phyloP scores from a whole-genome alignment of 805 yeast genomes.

The Maudiozyma serrabonitensis region DNA sequence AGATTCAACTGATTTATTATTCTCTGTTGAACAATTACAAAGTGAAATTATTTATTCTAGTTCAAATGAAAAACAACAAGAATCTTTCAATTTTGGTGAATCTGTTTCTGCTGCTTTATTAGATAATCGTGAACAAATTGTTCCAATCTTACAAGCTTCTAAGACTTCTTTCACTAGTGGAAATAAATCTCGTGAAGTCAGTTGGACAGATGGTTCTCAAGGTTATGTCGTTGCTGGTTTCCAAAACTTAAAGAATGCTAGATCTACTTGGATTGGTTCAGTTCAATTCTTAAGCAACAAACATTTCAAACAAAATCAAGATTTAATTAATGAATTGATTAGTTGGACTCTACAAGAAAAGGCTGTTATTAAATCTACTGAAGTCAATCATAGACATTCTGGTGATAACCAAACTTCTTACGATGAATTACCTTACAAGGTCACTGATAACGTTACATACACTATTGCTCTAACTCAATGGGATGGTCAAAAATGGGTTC shows the following conservation, averaged over 20 bases:
- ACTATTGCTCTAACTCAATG: conserved; percentile 40
- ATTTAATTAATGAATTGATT: conserved; percentile 37
- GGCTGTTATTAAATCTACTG: conserved; percentile 49
- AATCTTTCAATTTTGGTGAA: conserved; percentile 24
- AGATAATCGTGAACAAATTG: conserved; percentile 54
- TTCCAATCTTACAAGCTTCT: conserved; percentile 64
- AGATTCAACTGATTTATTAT: conserved; percentile 7
- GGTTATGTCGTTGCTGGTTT: conserved; percentile 66
- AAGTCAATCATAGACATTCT: conserved; percentile 44
- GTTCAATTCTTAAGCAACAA: conserved; percentile 39
- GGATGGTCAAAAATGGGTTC: conserved; percentile 53
- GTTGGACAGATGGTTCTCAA: conserved; percentile 79
- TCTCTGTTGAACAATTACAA: conserved; percentile 9
- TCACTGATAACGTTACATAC: conserved; percentile 61
- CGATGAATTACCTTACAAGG: conserved; percentile 47
- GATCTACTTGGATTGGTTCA: conserved; percentile 77
- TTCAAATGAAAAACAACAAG: background rate
- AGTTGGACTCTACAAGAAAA: conserved; percentile 70
- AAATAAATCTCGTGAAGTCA: conserved; percentile 43
- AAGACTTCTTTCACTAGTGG: conserved; percentile 52
- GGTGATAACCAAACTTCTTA: conserved; percentile 31
- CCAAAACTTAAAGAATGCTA: conserved; percentile 71
- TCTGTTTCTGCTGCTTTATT: conserved; percentile 60
- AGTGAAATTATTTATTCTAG: conserved; percentile 4
- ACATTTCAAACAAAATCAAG: conserved; percentile 28